Evolutionary conservation across 495 filamentous ascomycete species (phyloP).

Genomic region (Xylaria acuta): DNA sequence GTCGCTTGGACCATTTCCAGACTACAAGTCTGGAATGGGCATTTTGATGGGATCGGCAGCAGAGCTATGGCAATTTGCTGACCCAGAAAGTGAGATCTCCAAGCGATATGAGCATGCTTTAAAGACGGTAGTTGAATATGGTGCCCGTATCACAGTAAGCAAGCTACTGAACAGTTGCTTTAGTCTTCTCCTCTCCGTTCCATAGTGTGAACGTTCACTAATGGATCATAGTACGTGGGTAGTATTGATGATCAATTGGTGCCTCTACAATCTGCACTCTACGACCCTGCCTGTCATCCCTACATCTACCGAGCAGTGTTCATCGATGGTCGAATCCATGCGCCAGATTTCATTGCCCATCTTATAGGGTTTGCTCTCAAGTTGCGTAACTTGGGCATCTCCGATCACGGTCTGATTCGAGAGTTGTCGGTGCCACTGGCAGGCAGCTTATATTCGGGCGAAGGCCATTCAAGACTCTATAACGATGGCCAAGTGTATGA

Average conservation of each 20-base stretch:
- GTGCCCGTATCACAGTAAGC: conserved; percentile 71
- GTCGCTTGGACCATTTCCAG: conserved; percentile 87
- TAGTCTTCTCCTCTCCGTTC: not conserved
- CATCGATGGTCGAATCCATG: conserved; percentile 90
- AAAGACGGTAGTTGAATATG: conserved; percentile 72
- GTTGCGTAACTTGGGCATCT: conserved; percentile 87
- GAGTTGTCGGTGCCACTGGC: conserved; percentile 89
- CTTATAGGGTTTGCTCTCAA: conserved; percentile 93
- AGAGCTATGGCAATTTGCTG: conserved; percentile 91
- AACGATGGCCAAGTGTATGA: conserved; percentile 90
- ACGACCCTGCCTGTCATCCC: conserved; percentile 81
- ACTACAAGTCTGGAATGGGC: conserved; percentile 79
- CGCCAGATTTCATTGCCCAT: conserved; percentile 91
- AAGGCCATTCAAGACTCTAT: conserved; percentile 92
- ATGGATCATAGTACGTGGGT: conserved; percentile 58
- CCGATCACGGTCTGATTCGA: conserved; percentile 90
- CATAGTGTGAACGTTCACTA: not conserved
- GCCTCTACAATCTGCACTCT: conserved; percentile 80
- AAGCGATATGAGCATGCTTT: conserved; percentile 80
- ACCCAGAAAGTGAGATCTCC: conserved; percentile 78
- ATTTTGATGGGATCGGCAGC: conserved; percentile 83
- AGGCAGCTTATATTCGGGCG: conserved; percentile 87
- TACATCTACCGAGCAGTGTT: conserved; percentile 94
- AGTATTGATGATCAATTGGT: conserved; percentile 98
- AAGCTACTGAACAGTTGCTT: conserved; percentile 13